Evolutionary conservation across 805 yeast species (phyloP), one percentile per base, ranked within the genome.

Genomic region (Candida yuanshanica): DNA sequence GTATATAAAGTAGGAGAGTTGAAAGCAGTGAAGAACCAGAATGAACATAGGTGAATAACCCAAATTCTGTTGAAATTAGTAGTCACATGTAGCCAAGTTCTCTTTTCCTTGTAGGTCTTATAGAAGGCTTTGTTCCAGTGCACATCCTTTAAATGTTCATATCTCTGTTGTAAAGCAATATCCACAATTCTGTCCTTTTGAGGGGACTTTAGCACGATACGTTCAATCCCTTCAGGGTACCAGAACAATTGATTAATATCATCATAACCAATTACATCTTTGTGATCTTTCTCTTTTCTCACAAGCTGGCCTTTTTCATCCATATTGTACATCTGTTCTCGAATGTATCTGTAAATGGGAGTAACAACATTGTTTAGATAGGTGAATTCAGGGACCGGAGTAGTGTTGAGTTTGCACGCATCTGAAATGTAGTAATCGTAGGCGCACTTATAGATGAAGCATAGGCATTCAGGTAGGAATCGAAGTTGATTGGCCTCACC

Each of bases 241-340:
- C 96, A 88, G 56, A 88, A 88, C 14, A 83, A 64, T 53, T 88
- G 96, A 58, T 88, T 88, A 57, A 87, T 76, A 60, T 88, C 96
- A 63, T 88, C 96, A 59, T 88, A 88, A 0, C 96, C 96, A 44
- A 88, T 81, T 7, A 79, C 75, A 35, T 72, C 67, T 17, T 75
- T 69, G 56, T 88, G 91, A 53, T 84, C 91, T 42, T 69, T 72
- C 41, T 77, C 81, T 4, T 66, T 64, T 26, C 68, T 68, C 20
- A 66, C 60, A 51, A 66, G 66, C 20, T 58, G 58, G 0, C 75
- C 80, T 10, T 62, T 65, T 2, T 55, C 51, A 80, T 83, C 64
- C 3, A 59, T 52, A 20, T 59, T 65, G 49, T 72, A 82, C 12
- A 75, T 63, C 52, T 79, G 83, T 43, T 69, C 72, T n/a, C 79